phyloP scores from a whole-genome alignment of 768 basidiomycete species.

The Dentipellis sp. region DNA sequence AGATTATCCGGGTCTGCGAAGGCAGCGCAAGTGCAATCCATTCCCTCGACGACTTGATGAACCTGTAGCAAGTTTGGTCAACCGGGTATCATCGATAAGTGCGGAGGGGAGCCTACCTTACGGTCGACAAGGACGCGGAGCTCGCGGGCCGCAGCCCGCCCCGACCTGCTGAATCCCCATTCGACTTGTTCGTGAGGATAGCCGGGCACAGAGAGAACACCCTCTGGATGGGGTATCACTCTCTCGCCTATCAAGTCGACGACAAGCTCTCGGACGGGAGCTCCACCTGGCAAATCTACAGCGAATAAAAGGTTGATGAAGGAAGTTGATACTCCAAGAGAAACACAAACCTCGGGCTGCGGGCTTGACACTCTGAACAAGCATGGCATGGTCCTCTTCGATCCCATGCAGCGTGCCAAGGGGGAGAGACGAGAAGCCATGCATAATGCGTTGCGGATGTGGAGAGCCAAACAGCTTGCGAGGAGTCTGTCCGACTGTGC shows the following conservation, averaged over 20 bases:
- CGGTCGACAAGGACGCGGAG: conserved; percentile 56
- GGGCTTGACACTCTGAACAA: conserved; percentile 41
- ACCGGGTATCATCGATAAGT: neutral
- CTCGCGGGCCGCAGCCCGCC: conserved; percentile 33
- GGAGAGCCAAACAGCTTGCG: conserved; percentile 69
- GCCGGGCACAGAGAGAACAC: conserved; percentile 46
- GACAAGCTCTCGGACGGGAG: conserved; percentile 40
- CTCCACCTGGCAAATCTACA: conserved; percentile 35
- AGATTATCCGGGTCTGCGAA: conserved; percentile 70
- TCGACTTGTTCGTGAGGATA: conserved; percentile 61
- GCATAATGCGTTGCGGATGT: conserved; percentile 68
- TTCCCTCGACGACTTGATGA: conserved; percentile 70
- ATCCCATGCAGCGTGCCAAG: conserved; percentile 65
- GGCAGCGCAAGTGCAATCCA: conserved; percentile 60
- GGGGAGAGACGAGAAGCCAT: conserved; percentile 67
- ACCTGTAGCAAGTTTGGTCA: conserved; percentile 31
- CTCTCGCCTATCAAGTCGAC: conserved; percentile 51
- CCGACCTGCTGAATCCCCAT: conserved; percentile 42
- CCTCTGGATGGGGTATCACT: conserved; percentile 53
- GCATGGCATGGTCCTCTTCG: conserved; percentile 72
- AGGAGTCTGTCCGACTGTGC: conserved; percentile 83
- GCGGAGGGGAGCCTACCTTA: conserved; percentile 31
- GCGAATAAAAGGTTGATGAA: neutral
- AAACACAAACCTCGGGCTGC: conserved; percentile 42
- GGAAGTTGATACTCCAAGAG: neutral